These are phyloP conservation scores for Ceratocystis smalleyi DNA, from an alignment of 2,329 filamentous ascomycete genomes.

Conservation along the genomic window DNA sequence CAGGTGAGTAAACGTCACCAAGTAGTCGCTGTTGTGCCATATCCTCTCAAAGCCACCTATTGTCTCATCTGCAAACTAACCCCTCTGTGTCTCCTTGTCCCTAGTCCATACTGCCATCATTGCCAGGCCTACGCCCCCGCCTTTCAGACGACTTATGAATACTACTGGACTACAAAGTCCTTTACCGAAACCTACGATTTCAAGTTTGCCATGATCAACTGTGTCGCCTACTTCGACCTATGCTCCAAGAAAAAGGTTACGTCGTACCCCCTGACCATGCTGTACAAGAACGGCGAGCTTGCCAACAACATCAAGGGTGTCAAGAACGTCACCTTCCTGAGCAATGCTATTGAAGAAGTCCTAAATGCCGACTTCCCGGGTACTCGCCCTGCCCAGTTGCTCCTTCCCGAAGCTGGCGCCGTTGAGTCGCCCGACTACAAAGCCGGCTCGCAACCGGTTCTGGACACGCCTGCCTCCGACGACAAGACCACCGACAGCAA, in stretches of 20 bases:
- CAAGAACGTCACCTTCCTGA: conserved; percentile 51
- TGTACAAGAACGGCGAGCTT: conserved; percentile 65
- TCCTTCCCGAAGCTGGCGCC: conserved; percentile 57
- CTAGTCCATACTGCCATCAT: conserved; percentile 49
- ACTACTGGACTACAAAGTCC: conserved; percentile 69
- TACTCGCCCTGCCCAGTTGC: conserved; percentile 51
- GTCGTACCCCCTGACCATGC: conserved; percentile 59
- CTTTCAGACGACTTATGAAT: conserved; percentile 89
- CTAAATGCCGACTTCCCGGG: conserved; percentile 69
- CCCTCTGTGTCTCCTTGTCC: conserved; percentile 20
- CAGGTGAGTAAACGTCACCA: conserved; percentile 35
- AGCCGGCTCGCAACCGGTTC: neutral
- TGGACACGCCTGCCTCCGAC: conserved; percentile 18
- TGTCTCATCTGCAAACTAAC: neutral
- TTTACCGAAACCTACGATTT: conserved; percentile 81
- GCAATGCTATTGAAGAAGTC: conserved; percentile 55
- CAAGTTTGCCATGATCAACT: conserved; percentile 75
- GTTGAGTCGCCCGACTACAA: conserved; percentile 27
- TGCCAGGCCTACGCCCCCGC: conserved; percentile 67
- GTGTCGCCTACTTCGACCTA: conserved; percentile 63
- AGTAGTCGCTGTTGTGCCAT: too few relatives aligned
- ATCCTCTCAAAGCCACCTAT: neutral
- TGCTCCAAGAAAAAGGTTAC: conserved; percentile 53
- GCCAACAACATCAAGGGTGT: conserved; percentile 48
- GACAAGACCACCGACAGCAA: conserved; percentile 22